A percentile compares a stretch with the other conserved stretches of the same genome.
These are phyloP conservation scores for Plasmodium chabaudi DNA, from an alignment of 169 alveolate species.

Conservation along the genomic window DNA sequence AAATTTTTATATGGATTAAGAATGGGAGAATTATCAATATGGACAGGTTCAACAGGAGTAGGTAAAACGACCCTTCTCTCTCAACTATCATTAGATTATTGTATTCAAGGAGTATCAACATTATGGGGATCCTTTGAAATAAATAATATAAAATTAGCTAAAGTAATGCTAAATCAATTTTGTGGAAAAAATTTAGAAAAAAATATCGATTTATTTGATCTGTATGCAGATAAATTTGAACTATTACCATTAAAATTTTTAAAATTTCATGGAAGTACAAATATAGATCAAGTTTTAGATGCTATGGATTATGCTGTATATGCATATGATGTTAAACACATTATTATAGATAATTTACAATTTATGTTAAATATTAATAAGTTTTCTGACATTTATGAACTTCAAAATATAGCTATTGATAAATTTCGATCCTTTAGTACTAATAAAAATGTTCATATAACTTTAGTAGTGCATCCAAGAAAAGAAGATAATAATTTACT, in stretches of 20 bases:
- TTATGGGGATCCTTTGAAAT: conserved; percentile 98
- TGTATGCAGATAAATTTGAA: conserved; percentile 90
- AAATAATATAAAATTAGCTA: conserved; percentile 92
- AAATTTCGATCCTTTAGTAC: conserved; percentile 93
- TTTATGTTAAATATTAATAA: conserved; percentile 91
- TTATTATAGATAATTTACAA: conserved; percentile 94
- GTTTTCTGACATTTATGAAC: conserved; percentile 90
- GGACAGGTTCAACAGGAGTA: conserved; percentile 98
- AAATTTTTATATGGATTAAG: conserved; percentile 92
- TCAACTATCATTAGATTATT: conserved; percentile 93
- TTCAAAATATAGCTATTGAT: conserved; percentile 92
- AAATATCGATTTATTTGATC: conserved; percentile 83
- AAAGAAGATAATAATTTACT: conserved; percentile 94
- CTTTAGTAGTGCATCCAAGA: conserved; percentile 96
- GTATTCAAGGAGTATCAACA: conserved; percentile 93
- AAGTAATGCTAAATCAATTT: conserved; percentile 92
- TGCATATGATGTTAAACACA: conserved; percentile 93
- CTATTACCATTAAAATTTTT: conserved; percentile 91
- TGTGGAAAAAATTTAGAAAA: conserved; percentile 88
- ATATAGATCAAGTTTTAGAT: conserved; percentile 90
- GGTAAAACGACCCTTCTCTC: conserved; percentile 97
- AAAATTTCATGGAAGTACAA: conserved; percentile 95
- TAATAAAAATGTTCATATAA: conserved; percentile 91
- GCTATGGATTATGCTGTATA: conserved; percentile 96
- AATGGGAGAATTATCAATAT: conserved; percentile 94